Conservation (phyloP, 345 rosid species). For the Syzygium jambos region DNA sequence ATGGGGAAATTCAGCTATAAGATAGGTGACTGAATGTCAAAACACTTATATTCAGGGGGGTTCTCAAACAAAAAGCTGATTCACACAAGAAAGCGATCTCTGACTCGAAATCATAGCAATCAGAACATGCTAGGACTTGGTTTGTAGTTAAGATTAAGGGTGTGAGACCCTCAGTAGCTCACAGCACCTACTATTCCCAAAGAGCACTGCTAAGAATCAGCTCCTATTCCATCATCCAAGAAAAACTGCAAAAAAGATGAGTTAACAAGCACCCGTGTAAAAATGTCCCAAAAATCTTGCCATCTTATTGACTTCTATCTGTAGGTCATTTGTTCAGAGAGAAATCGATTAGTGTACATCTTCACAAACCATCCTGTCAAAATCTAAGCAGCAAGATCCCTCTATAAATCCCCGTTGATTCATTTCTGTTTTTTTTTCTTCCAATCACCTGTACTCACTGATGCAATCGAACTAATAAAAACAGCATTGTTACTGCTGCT, state of each 20-base stretch:
- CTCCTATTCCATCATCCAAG: not conserved
- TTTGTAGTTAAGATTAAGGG: not conserved
- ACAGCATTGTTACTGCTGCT: not conserved
- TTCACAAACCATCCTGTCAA: not conserved
- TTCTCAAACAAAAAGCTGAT: not conserved
- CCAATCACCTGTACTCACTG: not conserved
- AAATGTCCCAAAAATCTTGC: not conserved
- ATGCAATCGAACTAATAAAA: not conserved
- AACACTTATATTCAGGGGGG: not conserved
- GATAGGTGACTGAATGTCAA: not conserved
- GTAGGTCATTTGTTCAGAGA: not conserved
- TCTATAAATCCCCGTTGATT: not conserved
- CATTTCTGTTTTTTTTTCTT: not conserved
- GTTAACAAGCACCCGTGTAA: not conserved
- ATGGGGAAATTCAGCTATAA: not conserved
- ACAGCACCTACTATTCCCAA: not conserved
- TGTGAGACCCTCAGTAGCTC: not conserved
- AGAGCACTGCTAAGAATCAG: not conserved
- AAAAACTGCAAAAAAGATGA: not conserved
- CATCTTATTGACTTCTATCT: not conserved
- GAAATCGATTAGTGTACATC: not conserved
- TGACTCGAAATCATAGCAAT: not conserved
- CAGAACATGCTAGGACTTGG: not conserved
- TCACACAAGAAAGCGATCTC: not conserved
- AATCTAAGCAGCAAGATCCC: not conserved